A percentile compares a stretch with the other conserved stretches of the same genome.
Conservation (phyloP, 257 asterid genomes). For the Echium plantagineum region DNA sequence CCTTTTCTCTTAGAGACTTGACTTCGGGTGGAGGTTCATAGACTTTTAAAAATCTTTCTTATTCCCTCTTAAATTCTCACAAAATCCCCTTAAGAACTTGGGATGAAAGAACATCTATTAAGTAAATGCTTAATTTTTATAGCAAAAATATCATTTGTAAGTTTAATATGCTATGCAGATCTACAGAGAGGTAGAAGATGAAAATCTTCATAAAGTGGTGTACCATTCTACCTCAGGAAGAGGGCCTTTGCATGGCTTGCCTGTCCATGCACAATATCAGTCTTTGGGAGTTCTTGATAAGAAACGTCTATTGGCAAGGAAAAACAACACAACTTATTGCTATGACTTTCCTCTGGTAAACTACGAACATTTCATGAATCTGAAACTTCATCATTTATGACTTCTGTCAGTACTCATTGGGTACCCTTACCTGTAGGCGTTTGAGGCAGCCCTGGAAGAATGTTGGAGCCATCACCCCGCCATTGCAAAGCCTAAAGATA, state of each 20-base stretch:
- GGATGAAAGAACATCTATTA: too few species aligned
- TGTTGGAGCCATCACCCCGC: slow-evolving; percentile 46
- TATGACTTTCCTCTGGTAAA: slow-evolving; percentile 95
- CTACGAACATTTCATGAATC: not conserved
- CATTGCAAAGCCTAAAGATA: slow-evolving; percentile 42
- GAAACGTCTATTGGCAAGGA: slow-evolving; percentile 86
- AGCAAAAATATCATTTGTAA: too few species aligned
- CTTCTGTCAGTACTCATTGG: slow-evolving; percentile 9
- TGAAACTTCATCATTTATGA: not conserved
- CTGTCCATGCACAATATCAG: slow-evolving; percentile 60
- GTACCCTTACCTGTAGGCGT: slow-evolving; percentile 48
- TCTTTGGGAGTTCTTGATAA: slow-evolving; percentile 78
- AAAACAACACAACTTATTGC: slow-evolving; percentile 90
- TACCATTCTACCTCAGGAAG: slow-evolving; percentile 51
- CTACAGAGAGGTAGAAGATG: slow-evolving; percentile 77
- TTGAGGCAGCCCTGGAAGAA: slow-evolving; percentile 69
- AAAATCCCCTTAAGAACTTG: too few species aligned
- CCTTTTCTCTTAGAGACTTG: too few species aligned
- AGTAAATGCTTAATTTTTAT: too few species aligned
- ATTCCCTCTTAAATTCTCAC: too few species aligned
- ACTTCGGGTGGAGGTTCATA: too few species aligned
- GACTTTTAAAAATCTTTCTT: too few species aligned
- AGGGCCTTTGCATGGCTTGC: slow-evolving; percentile 70
- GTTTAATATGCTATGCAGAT: slow-evolving; percentile 28
- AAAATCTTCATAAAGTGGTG: slow-evolving; percentile 35